These are phyloP conservation scores for Russula foetens DNA, from an alignment of 768 basidiomycete genomes.

Conservation along the genomic window DNA sequence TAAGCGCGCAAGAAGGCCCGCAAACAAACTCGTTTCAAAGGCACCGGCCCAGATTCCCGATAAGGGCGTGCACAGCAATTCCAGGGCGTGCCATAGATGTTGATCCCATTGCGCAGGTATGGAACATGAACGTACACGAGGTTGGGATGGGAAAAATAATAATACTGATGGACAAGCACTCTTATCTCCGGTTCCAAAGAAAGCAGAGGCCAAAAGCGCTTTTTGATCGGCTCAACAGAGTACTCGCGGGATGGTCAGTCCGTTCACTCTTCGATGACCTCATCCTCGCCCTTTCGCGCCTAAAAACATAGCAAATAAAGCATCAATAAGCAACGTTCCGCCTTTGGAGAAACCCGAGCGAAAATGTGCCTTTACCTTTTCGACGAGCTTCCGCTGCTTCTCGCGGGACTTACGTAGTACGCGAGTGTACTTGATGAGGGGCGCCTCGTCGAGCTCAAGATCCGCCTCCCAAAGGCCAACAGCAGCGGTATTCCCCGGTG, in stretches of 20 bases:
- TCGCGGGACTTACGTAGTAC: constrained; percentile 76
- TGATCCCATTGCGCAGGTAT: neutral
- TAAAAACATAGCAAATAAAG: constrained; percentile 24
- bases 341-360: neutral
- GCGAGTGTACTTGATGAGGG: constrained; percentile 75
- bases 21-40: neutral
- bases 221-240: neutral
- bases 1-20: neutral
- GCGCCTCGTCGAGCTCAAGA: constrained; percentile 57
- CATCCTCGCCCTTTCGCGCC: constrained; percentile 65
- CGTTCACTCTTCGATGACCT: constrained; percentile 49
- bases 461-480: constrained; percentile 68
- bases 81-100: neutral
- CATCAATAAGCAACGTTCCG: neutral
- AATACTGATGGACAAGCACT: neutral
- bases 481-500: constrained; percentile 59
- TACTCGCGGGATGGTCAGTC: neutral
- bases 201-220: neutral
- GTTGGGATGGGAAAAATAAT: neutral
- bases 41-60: neutral
- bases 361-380: constrained; percentile 60
- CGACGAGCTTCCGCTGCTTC: constrained; percentile 57
- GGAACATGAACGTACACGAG: neutral
- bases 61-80: neutral
- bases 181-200: neutral